Conservation (phyloP, 169 alveolate genomes). For the Plasmodium cynomolgi region DNA sequence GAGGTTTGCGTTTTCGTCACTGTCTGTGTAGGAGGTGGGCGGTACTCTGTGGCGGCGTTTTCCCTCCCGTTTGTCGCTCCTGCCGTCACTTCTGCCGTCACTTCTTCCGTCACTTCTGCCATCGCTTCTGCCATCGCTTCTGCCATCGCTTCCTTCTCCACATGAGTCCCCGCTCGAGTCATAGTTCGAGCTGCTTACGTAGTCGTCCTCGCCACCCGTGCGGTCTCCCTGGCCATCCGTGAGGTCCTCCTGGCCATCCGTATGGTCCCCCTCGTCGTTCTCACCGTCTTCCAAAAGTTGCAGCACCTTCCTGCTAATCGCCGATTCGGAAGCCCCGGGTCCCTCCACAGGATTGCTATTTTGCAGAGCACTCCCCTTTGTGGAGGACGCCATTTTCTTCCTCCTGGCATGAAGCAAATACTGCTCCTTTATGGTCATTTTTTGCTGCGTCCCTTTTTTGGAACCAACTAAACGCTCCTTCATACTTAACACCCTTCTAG, state of each 20-base stretch:
- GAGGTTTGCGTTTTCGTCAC: slow-evolving; percentile 66
- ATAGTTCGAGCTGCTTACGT: slow-evolving; percentile 40
- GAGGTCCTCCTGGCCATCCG: neutral
- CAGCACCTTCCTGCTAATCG: slow-evolving; percentile 10
- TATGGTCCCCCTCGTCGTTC: neutral
- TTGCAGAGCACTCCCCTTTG: neutral
- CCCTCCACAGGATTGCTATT: neutral
- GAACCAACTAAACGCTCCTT: slow-evolving; percentile 21
- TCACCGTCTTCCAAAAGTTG: neutral
- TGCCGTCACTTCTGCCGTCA: neutral
- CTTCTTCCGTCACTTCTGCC: neutral
- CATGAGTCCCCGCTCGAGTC: slow-evolving; percentile 39
- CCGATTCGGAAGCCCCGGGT: neutral
- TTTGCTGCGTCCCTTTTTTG: neutral
- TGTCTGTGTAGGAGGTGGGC: slow-evolving; percentile 53
- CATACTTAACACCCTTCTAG: slow-evolving; percentile 40
- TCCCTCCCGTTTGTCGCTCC: neutral
- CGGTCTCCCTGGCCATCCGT: too few relatives aligned
- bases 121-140: neutral
- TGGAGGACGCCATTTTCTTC: neutral
- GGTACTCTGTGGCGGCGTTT: neutral
- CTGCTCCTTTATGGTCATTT: slow-evolving; percentile 41
- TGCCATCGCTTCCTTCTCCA: neutral
- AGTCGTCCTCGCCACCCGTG: neutral
- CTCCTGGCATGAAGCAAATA: slow-evolving; percentile 15